Percentiles rank a stretch among this genome's conserved stretches.
phyloP scores from a whole-genome alignment of 805 yeast species.

The Spathaspora hagerdaliae region DNA sequence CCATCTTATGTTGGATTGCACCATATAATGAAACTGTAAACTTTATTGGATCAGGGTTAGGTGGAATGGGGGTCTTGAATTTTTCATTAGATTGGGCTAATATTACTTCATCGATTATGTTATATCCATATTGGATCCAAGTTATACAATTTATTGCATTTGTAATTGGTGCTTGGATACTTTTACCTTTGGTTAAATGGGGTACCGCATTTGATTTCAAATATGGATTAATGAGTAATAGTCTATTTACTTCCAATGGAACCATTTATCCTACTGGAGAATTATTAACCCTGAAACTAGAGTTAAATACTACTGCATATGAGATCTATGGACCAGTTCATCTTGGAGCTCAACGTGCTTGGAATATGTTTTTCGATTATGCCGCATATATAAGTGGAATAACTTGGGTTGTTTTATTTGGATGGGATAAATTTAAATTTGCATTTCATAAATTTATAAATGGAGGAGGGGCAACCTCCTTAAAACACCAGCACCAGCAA shows the following conservation, averaged over 20 bases:
- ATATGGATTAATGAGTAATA: slow-evolving; percentile 46
- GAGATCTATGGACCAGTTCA: slow-evolving; percentile 41
- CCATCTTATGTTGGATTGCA: slow-evolving; percentile 47
- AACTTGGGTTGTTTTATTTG: slow-evolving; percentile 41
- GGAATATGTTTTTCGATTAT: slow-evolving; percentile 51
- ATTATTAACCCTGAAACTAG: slow-evolving; percentile 35
- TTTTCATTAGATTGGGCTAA: slow-evolving; percentile 52
- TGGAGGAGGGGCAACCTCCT: slow-evolving; percentile 4
- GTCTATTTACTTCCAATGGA: slow-evolving; percentile 35
- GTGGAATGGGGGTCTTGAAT: slow-evolving; percentile 49
- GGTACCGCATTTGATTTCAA: slow-evolving; percentile 24
- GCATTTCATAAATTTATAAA: slow-evolving; percentile 13
- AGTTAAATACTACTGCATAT: slow-evolving; percentile 44
- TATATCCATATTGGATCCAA: slow-evolving; percentile 51
- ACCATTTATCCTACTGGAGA: slow-evolving; percentile 38
- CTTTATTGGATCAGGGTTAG: slow-evolving; percentile 50
- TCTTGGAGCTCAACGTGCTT: slow-evolving; percentile 45
- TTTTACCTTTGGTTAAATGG: slow-evolving; percentile 47
- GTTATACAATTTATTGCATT: slow-evolving; percentile 46
- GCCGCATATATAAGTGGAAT: slow-evolving; percentile 50
- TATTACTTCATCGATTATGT: slow-evolving; percentile 46
- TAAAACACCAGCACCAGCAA: neutral
- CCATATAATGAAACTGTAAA: slow-evolving; percentile 38
- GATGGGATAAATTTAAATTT: slow-evolving; percentile 20
- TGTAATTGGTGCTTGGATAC: slow-evolving; percentile 44